Evolutionary conservation across 2,329 filamentous ascomycete genomes (phyloP), one percentile per base, ranked within the genome.

Genomic region (Xylariales sp.): DNA sequence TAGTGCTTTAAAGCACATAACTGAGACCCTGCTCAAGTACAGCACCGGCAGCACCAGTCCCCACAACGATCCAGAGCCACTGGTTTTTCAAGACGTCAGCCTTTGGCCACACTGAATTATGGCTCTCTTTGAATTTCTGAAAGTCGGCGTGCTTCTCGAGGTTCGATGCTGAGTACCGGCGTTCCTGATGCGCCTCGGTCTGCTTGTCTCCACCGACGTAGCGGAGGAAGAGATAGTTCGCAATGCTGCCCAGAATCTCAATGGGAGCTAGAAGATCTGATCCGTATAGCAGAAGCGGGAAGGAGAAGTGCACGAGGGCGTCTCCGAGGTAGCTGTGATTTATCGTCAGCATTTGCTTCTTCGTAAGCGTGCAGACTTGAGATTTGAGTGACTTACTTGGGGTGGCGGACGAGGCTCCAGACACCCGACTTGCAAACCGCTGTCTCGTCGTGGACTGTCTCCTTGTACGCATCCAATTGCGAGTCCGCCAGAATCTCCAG

Each of bases 31-130:
- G 57, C 54, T 80, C 76, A 8, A 73, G 42, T 3, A 65, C 60
- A 0, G 73, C 69, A 16, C 70, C 74, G 3, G 65, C 60, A 9
- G 63, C 66, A 10, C 78, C 77, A 28, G 66, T 60, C 1, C 67
- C 74, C 9, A 73, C 44, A 1, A 80, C 66, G 16, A 62, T 63
- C 71, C 76, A 76, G 3, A 71, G 54, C 78, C 77, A 82, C 45
- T 71, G 70, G 48, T 80, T 81, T 16, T 52, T 57, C 6, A 74
- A 41, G 56, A 80, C 73, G 21, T 62, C 55, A 1, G 66, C 35
- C 9, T 61, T 61, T 1, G 77, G 78, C 77, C 77, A 82, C 58
- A 82, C 77, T 28, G 73, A 71, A 50, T 82, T 80, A 57, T 78
- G 77, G 51, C 74, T 68, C 16, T 58, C 47, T 38, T 66, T 65